These are phyloP conservation scores for Pelargonium nanum DNA, from an alignment of 345 rosid genomes.

Conservation along the genomic window DNA sequence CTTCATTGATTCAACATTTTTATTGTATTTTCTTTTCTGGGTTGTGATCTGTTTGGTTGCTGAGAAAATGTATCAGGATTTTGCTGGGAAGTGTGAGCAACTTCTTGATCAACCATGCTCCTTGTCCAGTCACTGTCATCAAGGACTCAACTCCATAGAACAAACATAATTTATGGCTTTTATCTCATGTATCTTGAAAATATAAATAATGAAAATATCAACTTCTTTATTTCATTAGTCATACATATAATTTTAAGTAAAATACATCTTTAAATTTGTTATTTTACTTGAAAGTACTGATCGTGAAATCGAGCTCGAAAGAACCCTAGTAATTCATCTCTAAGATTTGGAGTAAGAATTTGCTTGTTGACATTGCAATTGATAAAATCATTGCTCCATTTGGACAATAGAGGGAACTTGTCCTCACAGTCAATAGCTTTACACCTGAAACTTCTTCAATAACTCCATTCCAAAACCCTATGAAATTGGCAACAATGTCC, in stretches of 20 bases:
- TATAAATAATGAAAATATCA: too few relatives aligned
- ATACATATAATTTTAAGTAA: too few relatives aligned
- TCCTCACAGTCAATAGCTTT: constrained; percentile 32
- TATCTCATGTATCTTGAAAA: too few relatives aligned
- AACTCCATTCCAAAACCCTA: constrained; percentile 29
- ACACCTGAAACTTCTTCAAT: constrained; percentile 30
- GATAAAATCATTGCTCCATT: constrained; percentile 30
- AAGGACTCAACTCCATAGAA: constrained; percentile 11
- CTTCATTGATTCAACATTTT: not conserved
- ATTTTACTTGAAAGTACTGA: not conserved
- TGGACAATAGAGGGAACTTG: constrained; percentile 28
- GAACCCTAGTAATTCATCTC: constrained; percentile 20
- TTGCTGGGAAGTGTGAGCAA: constrained; percentile 50
- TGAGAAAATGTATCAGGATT: constrained; percentile 59
- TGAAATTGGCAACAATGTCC: constrained; percentile 39
- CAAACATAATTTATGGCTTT: too few relatives aligned
- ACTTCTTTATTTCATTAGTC: too few relatives aligned
- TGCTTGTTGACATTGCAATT: constrained; percentile 22
- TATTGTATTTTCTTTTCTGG: not conserved
- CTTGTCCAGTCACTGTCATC: constrained; percentile 38
- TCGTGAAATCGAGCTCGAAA: constrained; percentile 8
- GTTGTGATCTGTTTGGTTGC: constrained; percentile 6
- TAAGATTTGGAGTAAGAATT: constrained; percentile 25
- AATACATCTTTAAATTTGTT: too few relatives aligned
- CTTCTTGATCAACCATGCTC: constrained; percentile 26